Evolutionary conservation across 2,329 filamentous ascomycete genomes (phyloP).

Genomic region (Clarireedia homoeocarpa): DNA sequence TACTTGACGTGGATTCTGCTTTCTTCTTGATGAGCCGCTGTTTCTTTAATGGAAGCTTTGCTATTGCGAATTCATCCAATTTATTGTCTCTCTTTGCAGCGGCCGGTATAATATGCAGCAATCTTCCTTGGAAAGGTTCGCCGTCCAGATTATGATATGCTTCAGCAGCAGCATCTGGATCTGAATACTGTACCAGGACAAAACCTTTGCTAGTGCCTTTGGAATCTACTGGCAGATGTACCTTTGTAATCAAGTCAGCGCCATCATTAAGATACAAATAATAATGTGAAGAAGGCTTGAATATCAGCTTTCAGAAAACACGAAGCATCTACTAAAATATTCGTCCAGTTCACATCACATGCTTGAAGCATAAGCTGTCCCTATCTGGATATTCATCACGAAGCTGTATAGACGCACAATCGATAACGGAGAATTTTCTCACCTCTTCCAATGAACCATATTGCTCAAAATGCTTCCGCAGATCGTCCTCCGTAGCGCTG

Average conservation of each 20-base stretch:
- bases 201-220: constrained; percentile 79
- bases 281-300: constrained; percentile 14
- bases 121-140: constrained; percentile 82
- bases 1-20: constrained; percentile 65
- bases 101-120: constrained; percentile 84
- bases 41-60: constrained; percentile 88
- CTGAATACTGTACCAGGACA: constrained; percentile 73
- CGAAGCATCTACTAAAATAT: constrained; percentile 99
- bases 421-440: constrained; percentile 36
- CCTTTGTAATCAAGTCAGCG: constrained; percentile 48
- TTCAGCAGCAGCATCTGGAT: constrained; percentile 63
- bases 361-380: constrained; percentile 94
- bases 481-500: constrained; percentile 66
- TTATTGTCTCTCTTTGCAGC: constrained; percentile 72
- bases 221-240: constrained; percentile 74
- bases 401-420: constrained; percentile 29
- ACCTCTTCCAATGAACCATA: constrained; percentile 85
- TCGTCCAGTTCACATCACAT: constrained; percentile 90
- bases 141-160: constrained; percentile 78
- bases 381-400: constrained; percentile 99
- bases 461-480: constrained; percentile 61
- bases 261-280: background rate
- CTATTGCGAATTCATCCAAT: constrained; percentile 81
- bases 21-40: constrained; percentile 86
- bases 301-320: constrained; percentile 53